These are phyloP conservation scores for Wickerhamiella pararugosa DNA, from an alignment of 1,139 yeast species.

Conservation along the genomic window DNA sequence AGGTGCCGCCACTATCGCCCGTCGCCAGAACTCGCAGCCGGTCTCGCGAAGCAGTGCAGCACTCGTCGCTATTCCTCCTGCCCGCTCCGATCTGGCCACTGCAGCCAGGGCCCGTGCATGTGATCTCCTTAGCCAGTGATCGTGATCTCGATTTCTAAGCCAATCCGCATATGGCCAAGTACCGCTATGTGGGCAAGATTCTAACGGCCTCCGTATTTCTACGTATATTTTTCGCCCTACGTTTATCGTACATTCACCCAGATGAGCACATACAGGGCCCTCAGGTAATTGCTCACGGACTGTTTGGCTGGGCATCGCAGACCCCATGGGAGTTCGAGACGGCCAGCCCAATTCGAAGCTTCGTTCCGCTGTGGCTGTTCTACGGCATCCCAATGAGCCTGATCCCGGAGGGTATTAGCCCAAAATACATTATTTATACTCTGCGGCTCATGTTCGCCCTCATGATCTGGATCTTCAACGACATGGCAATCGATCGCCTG, in stretches of 20 bases:
- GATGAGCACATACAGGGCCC: conserved; percentile 92
- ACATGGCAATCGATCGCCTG: conserved; percentile 28
- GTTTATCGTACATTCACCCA: conserved; percentile 84
- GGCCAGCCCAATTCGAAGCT: conserved; percentile 52
- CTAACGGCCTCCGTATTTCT: conserved; percentile 28
- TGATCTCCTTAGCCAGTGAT: too few species aligned
- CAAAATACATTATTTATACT: conserved; percentile 36
- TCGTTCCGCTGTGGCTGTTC: conserved; percentile 47
- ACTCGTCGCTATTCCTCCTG: too few species aligned
- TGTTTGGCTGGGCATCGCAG: conserved; percentile 38
- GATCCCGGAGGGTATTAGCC: conserved; percentile 20
- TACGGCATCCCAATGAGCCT: conserved; percentile 48
- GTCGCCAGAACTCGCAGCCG: too few species aligned
- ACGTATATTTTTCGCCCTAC: conserved; percentile 44
- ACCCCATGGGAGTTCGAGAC: conserved; percentile 76
- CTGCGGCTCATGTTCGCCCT: conserved; percentile 44
- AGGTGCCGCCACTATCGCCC: too few species aligned
- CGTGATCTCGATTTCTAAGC: too few species aligned
- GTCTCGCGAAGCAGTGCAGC: too few species aligned
- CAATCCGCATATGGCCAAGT: too few species aligned
- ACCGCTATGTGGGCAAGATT: conserved; percentile 4
- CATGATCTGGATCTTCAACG: conserved; percentile 44
- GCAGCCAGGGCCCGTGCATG: too few species aligned
- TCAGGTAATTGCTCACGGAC: conserved; percentile 44
- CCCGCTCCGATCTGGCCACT: too few species aligned